Conservation (phyloP, 2,329 filamentous ascomycete genomes). For the Talaromyces sp. region DNA sequence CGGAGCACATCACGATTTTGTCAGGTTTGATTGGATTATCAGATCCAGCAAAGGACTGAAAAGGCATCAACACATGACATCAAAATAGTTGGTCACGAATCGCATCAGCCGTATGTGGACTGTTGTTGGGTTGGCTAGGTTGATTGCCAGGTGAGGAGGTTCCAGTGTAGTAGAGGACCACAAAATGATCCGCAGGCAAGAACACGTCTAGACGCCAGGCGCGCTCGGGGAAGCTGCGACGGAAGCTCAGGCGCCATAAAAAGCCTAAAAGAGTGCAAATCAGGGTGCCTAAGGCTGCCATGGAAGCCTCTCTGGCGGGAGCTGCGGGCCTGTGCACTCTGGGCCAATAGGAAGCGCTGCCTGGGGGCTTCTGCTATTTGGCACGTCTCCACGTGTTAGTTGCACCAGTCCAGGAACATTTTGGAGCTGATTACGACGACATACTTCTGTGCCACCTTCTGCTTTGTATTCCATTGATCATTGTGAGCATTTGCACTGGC, state of each 20-base stretch:
- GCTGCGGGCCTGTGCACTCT: neutral
- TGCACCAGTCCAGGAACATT: neutral
- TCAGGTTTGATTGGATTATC: neutral
- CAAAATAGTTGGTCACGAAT: no score
- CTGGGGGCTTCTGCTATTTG: constrained; percentile 1
- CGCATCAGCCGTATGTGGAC: neutral
- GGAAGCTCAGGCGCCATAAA: constrained; percentile 1
- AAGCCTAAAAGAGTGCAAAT: neutral
- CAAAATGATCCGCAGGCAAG: neutral
- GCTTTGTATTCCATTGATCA: neutral
- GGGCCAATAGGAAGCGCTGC: constrained; percentile 9
- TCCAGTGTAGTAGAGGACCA: neutral
- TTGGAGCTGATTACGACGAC: constrained; percentile 10
- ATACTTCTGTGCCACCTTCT: neutral
- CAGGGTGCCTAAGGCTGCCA: constrained; percentile 3
- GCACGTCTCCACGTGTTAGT: constrained; percentile 12
- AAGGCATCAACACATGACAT: no score
- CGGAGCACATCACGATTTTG: neutral
- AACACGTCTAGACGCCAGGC: neutral
- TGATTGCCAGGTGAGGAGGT: neutral
- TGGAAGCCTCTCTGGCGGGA: neutral
- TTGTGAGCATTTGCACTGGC: neutral
- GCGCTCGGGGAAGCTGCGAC: constrained; percentile 8
- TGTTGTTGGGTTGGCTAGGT: neutral
- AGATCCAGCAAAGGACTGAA: neutral